These are phyloP conservation scores for Fragilaria radians DNA, from an alignment of 108 stramenopile species.

Conservation along the genomic window DNA sequence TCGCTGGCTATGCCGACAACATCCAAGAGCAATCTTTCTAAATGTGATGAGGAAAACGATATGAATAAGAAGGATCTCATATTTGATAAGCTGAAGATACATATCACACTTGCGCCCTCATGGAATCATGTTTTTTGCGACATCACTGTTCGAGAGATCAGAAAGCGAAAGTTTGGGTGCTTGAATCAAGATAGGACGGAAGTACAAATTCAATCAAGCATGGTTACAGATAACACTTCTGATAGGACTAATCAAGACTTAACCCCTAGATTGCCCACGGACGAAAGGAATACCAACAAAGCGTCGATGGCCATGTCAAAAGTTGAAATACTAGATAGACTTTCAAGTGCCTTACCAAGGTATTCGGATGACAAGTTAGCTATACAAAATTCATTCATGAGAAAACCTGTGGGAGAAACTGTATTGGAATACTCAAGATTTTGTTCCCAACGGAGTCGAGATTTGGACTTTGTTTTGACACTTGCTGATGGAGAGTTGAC, in stretches of 20 bases:
- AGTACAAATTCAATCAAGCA: background rate
- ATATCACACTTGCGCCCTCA: constrained; percentile 31
- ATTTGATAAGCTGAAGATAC: constrained; percentile 24
- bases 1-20: background rate
- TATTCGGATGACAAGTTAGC: constrained; percentile 5
- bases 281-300: constrained; percentile 50
- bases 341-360: constrained; percentile 14
- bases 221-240: background rate
- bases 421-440: constrained; percentile 14
- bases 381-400: constrained; percentile 12
- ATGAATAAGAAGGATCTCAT: too few relatives aligned
- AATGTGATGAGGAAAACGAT: constrained; percentile 16
- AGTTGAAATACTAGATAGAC: constrained; percentile 5
- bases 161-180: background rate
- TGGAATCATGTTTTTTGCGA: constrained; percentile 23
- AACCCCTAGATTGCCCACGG: background rate
- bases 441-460: background rate
- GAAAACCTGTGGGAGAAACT: constrained; percentile 19
- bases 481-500: constrained; percentile 48
- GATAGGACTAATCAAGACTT: background rate
- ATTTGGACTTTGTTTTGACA: constrained; percentile 34
- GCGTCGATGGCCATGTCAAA: constrained; percentile 16
- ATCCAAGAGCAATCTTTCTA: constrained; percentile 9
- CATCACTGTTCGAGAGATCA: constrained; percentile 1
- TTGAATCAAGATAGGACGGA: too few relatives aligned